Evolutionary conservation across 495 filamentous ascomycete genomes (phyloP).

Genomic region (Amphirosellinia nigrospora): DNA sequence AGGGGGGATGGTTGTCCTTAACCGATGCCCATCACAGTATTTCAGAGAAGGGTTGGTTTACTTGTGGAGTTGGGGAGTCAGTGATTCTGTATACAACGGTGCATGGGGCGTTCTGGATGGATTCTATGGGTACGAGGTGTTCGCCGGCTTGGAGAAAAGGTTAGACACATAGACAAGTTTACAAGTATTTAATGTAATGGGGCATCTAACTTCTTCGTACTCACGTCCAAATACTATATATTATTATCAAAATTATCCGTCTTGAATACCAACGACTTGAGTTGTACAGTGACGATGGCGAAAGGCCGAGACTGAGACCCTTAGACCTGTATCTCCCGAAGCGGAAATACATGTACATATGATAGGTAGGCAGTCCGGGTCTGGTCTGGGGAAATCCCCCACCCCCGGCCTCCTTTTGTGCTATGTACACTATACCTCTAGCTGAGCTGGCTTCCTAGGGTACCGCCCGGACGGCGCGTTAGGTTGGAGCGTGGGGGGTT

Average conservation of each 20-base stretch:
- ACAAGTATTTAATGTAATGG: not conserved
- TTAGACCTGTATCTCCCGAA: not conserved
- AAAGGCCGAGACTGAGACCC: constrained; percentile 4
- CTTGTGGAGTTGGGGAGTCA: not conserved
- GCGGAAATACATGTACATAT: not conserved
- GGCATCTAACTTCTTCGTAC: not conserved
- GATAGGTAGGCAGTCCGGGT: too few species aligned
- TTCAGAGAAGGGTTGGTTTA: not conserved
- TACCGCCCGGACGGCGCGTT: not conserved
- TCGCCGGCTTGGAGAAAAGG: not conserved
- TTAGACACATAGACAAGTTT: not conserved
- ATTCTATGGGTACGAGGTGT: not conserved
- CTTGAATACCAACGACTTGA: too few species aligned
- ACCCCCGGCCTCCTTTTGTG: too few species aligned
- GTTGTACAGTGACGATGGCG: too few species aligned
- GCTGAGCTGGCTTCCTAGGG: too few species aligned
- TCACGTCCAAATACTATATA: not conserved
- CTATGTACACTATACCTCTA: too few species aligned
- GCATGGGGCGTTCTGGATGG: not conserved
- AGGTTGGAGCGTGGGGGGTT: not conserved
- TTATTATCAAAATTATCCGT: too few species aligned
- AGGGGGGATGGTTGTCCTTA: too few species aligned
- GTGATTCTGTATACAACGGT: not conserved
- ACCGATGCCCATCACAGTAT: not conserved
- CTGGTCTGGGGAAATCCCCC: not conserved